Evolutionary conservation across 1,284 basidiomycete species (phyloP).

Genomic region (Marasmius oreades): DNA sequence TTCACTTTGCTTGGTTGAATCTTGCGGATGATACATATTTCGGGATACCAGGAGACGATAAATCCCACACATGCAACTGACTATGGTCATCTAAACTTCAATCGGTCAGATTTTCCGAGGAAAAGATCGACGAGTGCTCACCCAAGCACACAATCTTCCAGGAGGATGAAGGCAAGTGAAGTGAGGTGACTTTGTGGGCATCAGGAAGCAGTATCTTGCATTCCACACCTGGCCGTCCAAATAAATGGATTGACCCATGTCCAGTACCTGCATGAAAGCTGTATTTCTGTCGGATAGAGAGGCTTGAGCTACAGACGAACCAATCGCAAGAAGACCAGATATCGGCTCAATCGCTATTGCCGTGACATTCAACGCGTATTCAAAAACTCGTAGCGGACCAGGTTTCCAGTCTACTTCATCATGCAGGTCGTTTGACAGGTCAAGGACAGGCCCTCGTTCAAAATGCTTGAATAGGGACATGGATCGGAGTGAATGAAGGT

Average conservation of each 20-base stretch:
- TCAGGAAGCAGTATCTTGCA: slow-evolving; percentile 49
- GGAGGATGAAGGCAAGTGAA: slow-evolving; percentile 58
- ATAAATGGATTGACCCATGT: slow-evolving; percentile 55
- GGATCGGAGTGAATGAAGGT: not conserved
- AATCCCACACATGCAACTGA: slow-evolving; percentile 67
- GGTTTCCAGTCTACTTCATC: slow-evolving; percentile 58
- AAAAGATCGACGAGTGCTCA: slow-evolving; percentile 27
- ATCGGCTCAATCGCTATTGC: slow-evolving; percentile 70
- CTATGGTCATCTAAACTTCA: slow-evolving; percentile 55
- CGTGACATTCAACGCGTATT: slow-evolving; percentile 54
- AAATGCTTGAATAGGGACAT: slow-evolving; percentile 25
- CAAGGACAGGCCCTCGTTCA: slow-evolving; percentile 29
- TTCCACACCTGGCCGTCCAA: slow-evolving; percentile 65
- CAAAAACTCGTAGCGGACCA: slow-evolving; percentile 42
- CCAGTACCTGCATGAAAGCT: slow-evolving; percentile 46
- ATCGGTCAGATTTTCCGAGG: slow-evolving; percentile 3
- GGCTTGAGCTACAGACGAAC: slow-evolving; percentile 29
- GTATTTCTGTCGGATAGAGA: slow-evolving; percentile 6
- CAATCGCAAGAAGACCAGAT: slow-evolving; percentile 69
- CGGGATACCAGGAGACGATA: slow-evolving; percentile 51
- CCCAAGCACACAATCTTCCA: slow-evolving; percentile 65
- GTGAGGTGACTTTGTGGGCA: slow-evolving; percentile 49
- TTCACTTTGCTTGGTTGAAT: slow-evolving; percentile 43
- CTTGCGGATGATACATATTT: slow-evolving; percentile 49
- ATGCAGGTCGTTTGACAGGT: slow-evolving; percentile 54